phyloP scores from a whole-genome alignment of 805 yeast genomes.

The Ogataea methanolica region DNA sequence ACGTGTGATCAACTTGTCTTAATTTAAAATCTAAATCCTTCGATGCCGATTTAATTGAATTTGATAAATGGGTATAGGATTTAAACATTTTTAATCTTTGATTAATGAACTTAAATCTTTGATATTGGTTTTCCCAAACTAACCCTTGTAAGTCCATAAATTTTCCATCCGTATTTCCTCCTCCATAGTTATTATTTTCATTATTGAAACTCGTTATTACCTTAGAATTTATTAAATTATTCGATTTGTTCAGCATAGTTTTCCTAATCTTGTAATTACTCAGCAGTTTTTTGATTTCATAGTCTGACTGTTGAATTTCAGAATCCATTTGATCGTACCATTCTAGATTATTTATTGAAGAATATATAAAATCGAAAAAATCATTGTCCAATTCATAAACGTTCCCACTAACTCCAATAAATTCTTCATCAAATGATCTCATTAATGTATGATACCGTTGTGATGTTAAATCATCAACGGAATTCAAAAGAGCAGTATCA shows the following conservation, averaged over 20 bases:
- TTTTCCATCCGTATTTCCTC: background rate
- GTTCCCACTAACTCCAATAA: conserved; percentile 10
- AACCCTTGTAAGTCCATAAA: conserved; percentile 29
- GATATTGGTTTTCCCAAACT: conserved; percentile 21
- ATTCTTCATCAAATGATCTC: conserved; percentile 12
- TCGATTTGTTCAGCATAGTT: conserved; percentile 3
- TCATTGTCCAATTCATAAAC: conserved; percentile 21
- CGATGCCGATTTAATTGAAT: conserved; percentile 19
- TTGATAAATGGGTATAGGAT: conserved; percentile 22
- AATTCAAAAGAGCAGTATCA: no score
- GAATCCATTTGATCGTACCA: conserved; percentile 1
- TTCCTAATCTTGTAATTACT: conserved; percentile 12
- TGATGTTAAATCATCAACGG: conserved; percentile 1
- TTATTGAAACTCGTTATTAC: conserved; percentile 6
- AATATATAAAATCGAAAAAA: conserved; percentile 18
- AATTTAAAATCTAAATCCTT: conserved; percentile 22
- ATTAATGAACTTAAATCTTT: conserved; percentile 17
- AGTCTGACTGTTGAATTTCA: conserved; percentile 5
- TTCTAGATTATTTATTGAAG: conserved; percentile 12
- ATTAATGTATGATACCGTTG: conserved; percentile 7
- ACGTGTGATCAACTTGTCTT: conserved; percentile 21
- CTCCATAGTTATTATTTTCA: background rate
- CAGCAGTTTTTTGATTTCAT: conserved; percentile 9
- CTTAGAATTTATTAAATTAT: conserved; percentile 5
- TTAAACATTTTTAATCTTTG: conserved; percentile 19